Evolutionary conservation across 78 protist genomes (phyloP), one percentile per base, ranked within the genome.

Genomic region (Bodo saltans): DNA sequence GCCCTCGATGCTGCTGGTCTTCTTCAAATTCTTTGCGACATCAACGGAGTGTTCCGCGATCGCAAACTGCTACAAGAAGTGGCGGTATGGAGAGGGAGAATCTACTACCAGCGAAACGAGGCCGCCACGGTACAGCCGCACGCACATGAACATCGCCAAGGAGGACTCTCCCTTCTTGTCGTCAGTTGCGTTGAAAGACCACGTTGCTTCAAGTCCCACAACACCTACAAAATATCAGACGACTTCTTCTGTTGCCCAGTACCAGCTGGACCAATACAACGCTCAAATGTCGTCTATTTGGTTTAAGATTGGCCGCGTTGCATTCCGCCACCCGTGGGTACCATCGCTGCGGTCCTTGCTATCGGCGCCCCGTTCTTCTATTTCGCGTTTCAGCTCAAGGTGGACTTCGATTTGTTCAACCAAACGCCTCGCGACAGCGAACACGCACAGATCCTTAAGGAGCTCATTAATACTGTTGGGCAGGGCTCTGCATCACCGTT

Each of bases 1-100:
- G n/a, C 84, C 84, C 12, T 41, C 84, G 29, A 0, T 80, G n/a
- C 70, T 80, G 38, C 25, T 68, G 30, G 33, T 23, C 27, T 28
- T 32, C 60, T 47, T 23, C 60, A 17, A 17, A 8, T 47, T 47
- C 60, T 47, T 47, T 17, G n/a, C n/a, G n/a, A n/a, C n/a, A n/a
- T n/a, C n/a, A n/a, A n/a, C n/a, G n/a, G n/a, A n/a, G n/a, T n/a
- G n/a, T n/a, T n/a, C n/a, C n/a, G n/a, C n/a, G n/a, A n/a, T n/a
- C n/a, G n/a, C n/a, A n/a, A n/a, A n/a, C n/a, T n/a, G n/a, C n/a
- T n/a, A n/a, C n/a, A n/a, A n/a, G n/a, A n/a, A n/a, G n/a, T n/a
- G n/a, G n/a, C n/a, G n/a, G n/a, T n/a, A n/a, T n/a, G n/a, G n/a
- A n/a, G n/a, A n/a, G n/a, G n/a, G n/a, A n/a, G n/a, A n/a, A n/a